Evolutionary conservation across 2,329 filamentous ascomycete species (phyloP).

Genomic region (Claviceps lovelessii): DNA sequence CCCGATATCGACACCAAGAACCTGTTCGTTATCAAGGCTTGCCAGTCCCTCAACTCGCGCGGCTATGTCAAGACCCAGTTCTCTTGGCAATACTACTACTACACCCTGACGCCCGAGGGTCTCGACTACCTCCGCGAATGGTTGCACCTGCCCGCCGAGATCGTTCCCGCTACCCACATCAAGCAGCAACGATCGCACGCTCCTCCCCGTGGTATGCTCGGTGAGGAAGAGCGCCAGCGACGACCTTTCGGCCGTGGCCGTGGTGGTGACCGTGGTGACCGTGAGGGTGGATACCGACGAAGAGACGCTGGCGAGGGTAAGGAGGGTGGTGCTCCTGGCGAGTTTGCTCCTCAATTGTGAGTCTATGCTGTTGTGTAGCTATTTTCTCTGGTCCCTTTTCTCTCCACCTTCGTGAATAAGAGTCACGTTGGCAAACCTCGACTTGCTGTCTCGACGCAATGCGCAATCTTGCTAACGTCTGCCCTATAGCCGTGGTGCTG

Average conservation of each 20-base stretch:
- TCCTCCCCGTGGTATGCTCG: constrained; percentile 97
- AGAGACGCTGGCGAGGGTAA: constrained; percentile 76
- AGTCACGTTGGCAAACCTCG: background rate
- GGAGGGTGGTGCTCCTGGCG: constrained; percentile 82
- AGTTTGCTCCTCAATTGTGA: constrained; percentile 84
- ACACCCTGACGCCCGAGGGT: constrained; percentile 98
- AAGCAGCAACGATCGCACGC: constrained; percentile 99
- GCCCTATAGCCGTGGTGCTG: constrained; percentile 58
- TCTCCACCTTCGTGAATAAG: background rate
- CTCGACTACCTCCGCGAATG: constrained; percentile 99
- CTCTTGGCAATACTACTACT: constrained; percentile 99
- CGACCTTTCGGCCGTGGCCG: constrained; percentile 72
- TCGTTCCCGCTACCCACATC: constrained; percentile 98
- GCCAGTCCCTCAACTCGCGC: constrained; percentile 94
- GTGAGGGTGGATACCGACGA: constrained; percentile 83
- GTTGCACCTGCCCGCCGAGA: constrained; percentile 98
- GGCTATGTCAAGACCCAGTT: constrained; percentile 99
- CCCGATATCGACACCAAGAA: constrained; percentile 98
- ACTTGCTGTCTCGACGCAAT: background rate
- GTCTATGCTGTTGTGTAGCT: constrained; percentile 18
- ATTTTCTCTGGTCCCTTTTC: background rate
- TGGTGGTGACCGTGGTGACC: constrained; percentile 58
- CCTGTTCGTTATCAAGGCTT: constrained; percentile 97
- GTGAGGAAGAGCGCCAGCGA: constrained; percentile 67
- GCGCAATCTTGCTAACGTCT: background rate